Evolutionary conservation across 441 rosid species (phyloP).

Genomic region (Biscutella laevigata): DNA sequence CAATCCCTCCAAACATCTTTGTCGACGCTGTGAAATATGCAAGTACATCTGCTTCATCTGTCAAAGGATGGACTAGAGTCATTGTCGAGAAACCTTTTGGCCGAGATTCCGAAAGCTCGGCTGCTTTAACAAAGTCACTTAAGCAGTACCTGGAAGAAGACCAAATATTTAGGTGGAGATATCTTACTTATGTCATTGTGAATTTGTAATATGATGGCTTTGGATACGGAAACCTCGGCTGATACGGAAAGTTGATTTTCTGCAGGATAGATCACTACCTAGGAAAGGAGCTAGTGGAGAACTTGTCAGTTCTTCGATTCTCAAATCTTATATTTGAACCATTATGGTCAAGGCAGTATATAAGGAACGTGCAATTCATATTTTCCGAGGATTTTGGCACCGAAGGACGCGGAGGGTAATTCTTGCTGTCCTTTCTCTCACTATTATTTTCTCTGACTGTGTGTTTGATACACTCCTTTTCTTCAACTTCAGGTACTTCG

Average conservation of each 20-base stretch:
- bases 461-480: background rate
- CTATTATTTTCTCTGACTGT: background rate
- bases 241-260: slow-evolving; percentile 24
- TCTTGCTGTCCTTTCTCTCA: slow-evolving; percentile 5
- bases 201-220: background rate
- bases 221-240: slow-evolving; percentile 18
- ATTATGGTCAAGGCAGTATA: slow-evolving; percentile 89
- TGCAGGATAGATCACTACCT: slow-evolving; percentile 94
- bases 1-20: slow-evolving; percentile 88
- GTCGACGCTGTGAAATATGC: slow-evolving; percentile 80
- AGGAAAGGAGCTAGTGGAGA: slow-evolving; percentile 95
- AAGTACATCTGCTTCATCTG: slow-evolving; percentile 74
- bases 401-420: slow-evolving; percentile 97
- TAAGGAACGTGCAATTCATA: slow-evolving; percentile 79
- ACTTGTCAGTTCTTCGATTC: slow-evolving; percentile 87
- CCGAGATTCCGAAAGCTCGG: slow-evolving; percentile 77
- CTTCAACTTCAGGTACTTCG: slow-evolving; percentile 58
- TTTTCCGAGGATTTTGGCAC: slow-evolving; percentile 98
- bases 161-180: slow-evolving; percentile 78
- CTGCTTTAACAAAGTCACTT: slow-evolving; percentile 71
- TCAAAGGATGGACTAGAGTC: slow-evolving; percentile 88
- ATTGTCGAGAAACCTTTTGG: slow-evolving; percentile 98
- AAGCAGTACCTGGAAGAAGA: slow-evolving; percentile 73
- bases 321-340: slow-evolving; percentile 95
- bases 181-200: slow-evolving; percentile 3